phyloP scores from a whole-genome alignment of 208 protist genomes.

The Leishmania arabica region DNA sequence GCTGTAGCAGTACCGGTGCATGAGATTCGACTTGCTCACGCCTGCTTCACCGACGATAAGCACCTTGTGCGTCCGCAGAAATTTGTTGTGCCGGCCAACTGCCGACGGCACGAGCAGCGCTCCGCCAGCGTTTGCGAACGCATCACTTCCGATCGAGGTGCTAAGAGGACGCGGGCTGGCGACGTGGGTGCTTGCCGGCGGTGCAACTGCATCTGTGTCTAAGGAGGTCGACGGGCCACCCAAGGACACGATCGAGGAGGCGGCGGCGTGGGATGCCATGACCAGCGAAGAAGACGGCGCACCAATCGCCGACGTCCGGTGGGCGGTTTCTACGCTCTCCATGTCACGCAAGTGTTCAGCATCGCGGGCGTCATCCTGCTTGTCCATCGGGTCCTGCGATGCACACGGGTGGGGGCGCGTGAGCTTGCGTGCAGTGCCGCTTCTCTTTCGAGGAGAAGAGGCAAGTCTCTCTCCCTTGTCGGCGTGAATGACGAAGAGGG shows the following conservation, averaged over 20 bases:
- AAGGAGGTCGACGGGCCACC: neutral
- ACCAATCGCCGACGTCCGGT: neutral
- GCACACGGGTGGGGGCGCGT: neutral
- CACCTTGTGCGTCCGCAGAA: conserved; percentile 95
- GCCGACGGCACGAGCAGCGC: conserved; percentile 16
- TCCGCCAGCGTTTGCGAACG: neutral
- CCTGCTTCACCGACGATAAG: conserved; percentile 95
- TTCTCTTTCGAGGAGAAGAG: neutral
- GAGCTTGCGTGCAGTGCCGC: neutral
- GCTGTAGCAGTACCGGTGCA: conserved; percentile 95
- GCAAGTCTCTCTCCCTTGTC: neutral
- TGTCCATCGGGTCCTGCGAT: neutral
- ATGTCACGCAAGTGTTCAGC: neutral
- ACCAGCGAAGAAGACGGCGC: neutral
- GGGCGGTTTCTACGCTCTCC: neutral
- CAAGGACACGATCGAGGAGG: neutral
- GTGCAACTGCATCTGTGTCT: neutral
- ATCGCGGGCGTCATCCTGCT: neutral
- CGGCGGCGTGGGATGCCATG: neutral
- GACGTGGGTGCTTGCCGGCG: conserved; percentile 8
- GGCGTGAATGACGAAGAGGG: neutral
- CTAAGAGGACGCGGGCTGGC: conserved; percentile 16
- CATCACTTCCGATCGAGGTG: neutral
- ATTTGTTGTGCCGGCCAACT: conserved; percentile 25
- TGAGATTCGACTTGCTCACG: conserved; percentile 95